A percentile compares a stretch with the other conserved stretches of the same genome.
phyloP scores from a whole-genome alignment of 2,329 filamentous ascomycete genomes.

The Aotearoamyces nothofagi region DNA sequence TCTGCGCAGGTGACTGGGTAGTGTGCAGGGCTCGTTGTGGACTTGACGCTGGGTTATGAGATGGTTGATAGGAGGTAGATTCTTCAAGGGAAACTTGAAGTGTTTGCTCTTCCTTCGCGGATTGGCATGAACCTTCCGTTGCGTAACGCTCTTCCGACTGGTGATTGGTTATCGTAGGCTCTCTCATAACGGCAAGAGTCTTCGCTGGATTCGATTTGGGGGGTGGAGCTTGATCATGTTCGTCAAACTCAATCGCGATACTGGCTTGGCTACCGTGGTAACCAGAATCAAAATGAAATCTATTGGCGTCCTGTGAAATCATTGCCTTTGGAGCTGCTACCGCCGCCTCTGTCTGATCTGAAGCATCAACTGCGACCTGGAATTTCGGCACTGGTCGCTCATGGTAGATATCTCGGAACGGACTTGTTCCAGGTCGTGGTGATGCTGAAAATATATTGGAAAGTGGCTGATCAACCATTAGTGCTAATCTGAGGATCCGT shows the following conservation, averaged over 20 bases:
- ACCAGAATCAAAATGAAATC: slow-evolving; percentile 41
- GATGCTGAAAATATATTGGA: slow-evolving; percentile 42
- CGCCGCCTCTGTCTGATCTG: slow-evolving; percentile 5
- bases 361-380: slow-evolving; percentile 39
- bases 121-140: slow-evolving; percentile 23
- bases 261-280: slow-evolving; percentile 50
- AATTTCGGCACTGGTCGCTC: slow-evolving; percentile 30
- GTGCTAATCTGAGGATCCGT: not conserved
- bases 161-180: not conserved
- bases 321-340: slow-evolving; percentile 1
- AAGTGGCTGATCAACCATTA: slow-evolving; percentile 30
- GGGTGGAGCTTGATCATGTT: too few species aligned
- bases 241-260: slow-evolving; percentile 4
- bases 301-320: slow-evolving; percentile 2
- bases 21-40: too few species aligned
- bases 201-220: too few species aligned
- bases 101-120: slow-evolving; percentile 29
- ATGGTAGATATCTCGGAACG: slow-evolving; percentile 21
- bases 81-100: not conserved
- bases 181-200: too few species aligned
- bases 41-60: not conserved
- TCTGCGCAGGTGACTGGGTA: slow-evolving; percentile 2
- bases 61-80: not conserved
- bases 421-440: slow-evolving; percentile 30
- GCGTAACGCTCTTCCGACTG: slow-evolving; percentile 11